A percentile compares a stretch with the other conserved stretches of the same genome.
Conservation (phyloP, 768 basidiomycete species). For the Polyporus arcularius region DNA sequence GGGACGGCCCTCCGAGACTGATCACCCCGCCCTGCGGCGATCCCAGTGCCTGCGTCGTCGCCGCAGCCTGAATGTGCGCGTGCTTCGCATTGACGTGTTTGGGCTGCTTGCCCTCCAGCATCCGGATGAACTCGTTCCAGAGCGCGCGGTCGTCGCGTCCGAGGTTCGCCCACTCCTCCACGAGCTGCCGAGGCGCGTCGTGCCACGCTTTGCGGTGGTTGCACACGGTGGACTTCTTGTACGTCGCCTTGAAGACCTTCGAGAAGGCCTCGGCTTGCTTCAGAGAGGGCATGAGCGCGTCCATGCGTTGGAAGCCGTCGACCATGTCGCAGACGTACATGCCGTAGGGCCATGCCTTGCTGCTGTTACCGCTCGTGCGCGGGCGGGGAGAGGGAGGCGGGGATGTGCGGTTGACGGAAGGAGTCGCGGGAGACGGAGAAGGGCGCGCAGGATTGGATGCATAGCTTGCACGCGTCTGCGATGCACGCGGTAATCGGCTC, state of each 20-base stretch:
- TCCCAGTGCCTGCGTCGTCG: neutral
- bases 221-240: slow-evolving; percentile 75
- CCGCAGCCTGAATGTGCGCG: neutral
- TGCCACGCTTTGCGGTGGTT: slow-evolving; percentile 71
- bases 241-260: slow-evolving; percentile 67
- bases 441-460: neutral
- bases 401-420: neutral
- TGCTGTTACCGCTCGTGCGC: slow-evolving; percentile 28
- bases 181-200: slow-evolving; percentile 49
- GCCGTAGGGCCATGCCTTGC: slow-evolving; percentile 63
- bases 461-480: neutral
- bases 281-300: slow-evolving; percentile 42
- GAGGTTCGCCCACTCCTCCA: slow-evolving; percentile 54
- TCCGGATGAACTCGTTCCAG: slow-evolving; percentile 69
- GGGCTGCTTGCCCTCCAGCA: slow-evolving; percentile 8
- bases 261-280: slow-evolving; percentile 72
- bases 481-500: neutral
- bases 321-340: slow-evolving; percentile 70
- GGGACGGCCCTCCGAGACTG: slow-evolving; percentile 5
- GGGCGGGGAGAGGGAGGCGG: slow-evolving; percentile 22
- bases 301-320: slow-evolving; percentile 56
- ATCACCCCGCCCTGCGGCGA: slow-evolving; percentile 5
- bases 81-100: neutral
- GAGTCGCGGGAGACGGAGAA: neutral
- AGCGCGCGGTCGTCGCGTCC: slow-evolving; percentile 58